Conservation (phyloP, 805 yeast genomes). For the Teunomyces barrocoloradensis region DNA sequence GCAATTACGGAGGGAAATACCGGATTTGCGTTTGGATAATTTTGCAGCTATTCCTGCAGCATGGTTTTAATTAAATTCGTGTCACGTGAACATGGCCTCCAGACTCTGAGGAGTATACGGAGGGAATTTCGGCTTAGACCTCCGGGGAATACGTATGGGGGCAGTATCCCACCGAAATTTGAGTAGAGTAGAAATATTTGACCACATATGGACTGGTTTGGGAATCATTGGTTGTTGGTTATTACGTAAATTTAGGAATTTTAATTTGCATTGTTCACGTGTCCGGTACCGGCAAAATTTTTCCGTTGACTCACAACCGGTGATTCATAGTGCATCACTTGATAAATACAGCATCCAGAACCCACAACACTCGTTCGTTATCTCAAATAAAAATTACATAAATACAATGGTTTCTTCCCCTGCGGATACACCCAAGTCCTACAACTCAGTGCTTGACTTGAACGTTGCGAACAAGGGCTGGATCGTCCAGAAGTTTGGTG, state of each 20-base stretch:
- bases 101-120: too few relatives aligned
- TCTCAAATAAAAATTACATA: not conserved
- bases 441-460: slow-evolving; percentile 42
- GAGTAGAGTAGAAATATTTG: too few relatives aligned
- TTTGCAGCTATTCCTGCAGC: not conserved
- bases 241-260: too few relatives aligned
- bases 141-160: too few relatives aligned
- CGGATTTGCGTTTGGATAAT: slow-evolving; percentile 83
- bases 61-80: too few relatives aligned
- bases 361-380: not conserved
- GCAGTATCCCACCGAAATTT: too few relatives aligned
- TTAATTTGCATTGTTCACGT: slow-evolving; percentile 6
- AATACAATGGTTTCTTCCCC: slow-evolving; percentile 19
- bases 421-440: slow-evolving; percentile 26
- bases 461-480: slow-evolving; percentile 28
- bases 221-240: too few relatives aligned
- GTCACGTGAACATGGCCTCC: too few relatives aligned
- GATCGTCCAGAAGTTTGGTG: slow-evolving; percentile 89
- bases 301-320: slow-evolving; percentile 6
- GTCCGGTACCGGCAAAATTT: slow-evolving; percentile 10
- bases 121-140: too few relatives aligned
- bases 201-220: too few relatives aligned
- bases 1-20: slow-evolving; percentile 95
- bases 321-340: not conserved
- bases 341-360: too few relatives aligned